Percentiles rank a stretch among this genome's conserved stretches.
These are phyloP conservation scores for Dactylellina cionopaga DNA, from an alignment of 2,329 filamentous ascomycete species.

Conservation along the genomic window DNA sequence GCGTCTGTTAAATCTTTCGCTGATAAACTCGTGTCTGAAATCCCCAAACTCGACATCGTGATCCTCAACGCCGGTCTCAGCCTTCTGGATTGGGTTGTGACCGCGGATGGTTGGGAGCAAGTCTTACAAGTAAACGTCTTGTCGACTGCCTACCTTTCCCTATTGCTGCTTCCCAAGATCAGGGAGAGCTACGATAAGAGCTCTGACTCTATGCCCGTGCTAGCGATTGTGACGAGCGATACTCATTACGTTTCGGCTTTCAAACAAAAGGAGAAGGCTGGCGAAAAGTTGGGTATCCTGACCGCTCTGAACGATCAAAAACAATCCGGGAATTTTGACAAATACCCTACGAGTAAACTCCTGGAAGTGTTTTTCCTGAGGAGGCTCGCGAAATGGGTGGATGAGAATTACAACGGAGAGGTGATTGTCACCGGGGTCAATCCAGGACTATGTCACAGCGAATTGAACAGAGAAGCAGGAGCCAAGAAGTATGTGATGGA, in stretches of 20 bases:
- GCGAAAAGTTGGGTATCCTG: conserved; percentile 31
- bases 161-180: conserved; percentile 65
- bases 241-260: conserved; percentile 58
- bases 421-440: conserved; percentile 51
- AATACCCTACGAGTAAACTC: conserved; percentile 54
- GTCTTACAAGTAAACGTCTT: conserved; percentile 70
- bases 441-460: conserved; percentile 54
- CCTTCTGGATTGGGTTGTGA: conserved; percentile 28
- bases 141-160: conserved; percentile 67
- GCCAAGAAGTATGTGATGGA: background rate
- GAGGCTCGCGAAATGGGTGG: conserved; percentile 49
- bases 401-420: conserved; percentile 36
- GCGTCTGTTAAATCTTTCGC: conserved; percentile 63
- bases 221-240: conserved; percentile 61
- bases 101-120: conserved; percentile 64
- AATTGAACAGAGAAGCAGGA: conserved; percentile 26
- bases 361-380: conserved; percentile 51
- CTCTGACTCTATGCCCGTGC: conserved; percentile 58
- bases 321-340: conserved; percentile 2
- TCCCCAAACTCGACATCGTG: conserved; percentile 62
- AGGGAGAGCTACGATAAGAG: conserved; percentile 56
- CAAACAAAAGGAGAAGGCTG: conserved; percentile 21
- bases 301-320: conserved; percentile 51
- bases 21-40: conserved; percentile 59
- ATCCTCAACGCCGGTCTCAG: conserved; percentile 49